phyloP scores from a whole-genome alignment of 148 eudicot genomes.

The Camellia lanceoleosa region DNA sequence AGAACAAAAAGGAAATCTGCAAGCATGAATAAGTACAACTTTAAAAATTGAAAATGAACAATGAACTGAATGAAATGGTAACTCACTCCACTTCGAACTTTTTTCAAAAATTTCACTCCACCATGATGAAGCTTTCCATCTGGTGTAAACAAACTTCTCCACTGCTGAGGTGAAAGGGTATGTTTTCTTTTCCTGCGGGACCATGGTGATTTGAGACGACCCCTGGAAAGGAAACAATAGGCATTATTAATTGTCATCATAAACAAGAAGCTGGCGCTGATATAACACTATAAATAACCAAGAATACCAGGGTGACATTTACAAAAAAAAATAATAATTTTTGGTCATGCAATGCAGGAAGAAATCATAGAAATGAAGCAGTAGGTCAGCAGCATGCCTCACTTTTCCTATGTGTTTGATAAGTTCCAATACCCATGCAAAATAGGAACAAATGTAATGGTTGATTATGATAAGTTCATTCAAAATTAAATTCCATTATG shows the following conservation, averaged over 20 bases:
- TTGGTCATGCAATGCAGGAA: background rate
- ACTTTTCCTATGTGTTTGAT: too few relatives aligned
- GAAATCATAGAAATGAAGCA: background rate
- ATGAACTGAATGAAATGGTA: slow-evolving; percentile 7
- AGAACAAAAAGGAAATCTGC: background rate
- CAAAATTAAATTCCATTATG: too few relatives aligned
- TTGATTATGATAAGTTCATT: too few relatives aligned
- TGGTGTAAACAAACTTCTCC: slow-evolving; percentile 68
- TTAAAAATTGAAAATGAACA: background rate
- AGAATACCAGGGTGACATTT: background rate
- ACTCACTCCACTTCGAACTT: slow-evolving; percentile 92
- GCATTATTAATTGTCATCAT: slow-evolving; percentile 1
- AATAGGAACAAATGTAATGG: too few relatives aligned
- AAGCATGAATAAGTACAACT: background rate
- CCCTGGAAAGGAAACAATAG: slow-evolving; percentile 41
- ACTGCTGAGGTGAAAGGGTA: slow-evolving; percentile 62
- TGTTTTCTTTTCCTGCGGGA: slow-evolving; percentile 83
- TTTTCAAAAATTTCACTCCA: slow-evolving; percentile 81
- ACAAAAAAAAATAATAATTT: background rate
- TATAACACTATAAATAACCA: background rate
- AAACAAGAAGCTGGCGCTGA: background rate
- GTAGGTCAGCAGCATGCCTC: background rate
- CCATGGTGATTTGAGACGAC: slow-evolving; percentile 92
- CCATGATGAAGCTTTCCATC: slow-evolving; percentile 80
- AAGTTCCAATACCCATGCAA: background rate